Evolutionary conservation across 2,329 filamentous ascomycete species (phyloP).

Genomic region (Fusarium liriodendri): DNA sequence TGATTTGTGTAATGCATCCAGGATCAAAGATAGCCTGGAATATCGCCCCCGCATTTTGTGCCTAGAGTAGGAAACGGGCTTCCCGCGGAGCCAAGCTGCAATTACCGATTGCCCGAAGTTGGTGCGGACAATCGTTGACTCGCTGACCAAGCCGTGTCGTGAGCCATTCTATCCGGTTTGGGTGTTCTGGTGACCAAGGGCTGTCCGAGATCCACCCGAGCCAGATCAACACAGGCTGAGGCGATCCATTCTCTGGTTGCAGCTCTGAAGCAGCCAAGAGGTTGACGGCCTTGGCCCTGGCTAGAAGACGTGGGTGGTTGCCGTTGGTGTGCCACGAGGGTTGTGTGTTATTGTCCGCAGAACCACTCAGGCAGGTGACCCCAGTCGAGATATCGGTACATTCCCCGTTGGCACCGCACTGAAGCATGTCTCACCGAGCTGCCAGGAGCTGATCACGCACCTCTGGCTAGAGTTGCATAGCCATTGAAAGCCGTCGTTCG

Average conservation of each 20-base stretch:
- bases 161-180: constrained; percentile 3
- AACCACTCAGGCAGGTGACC: constrained; percentile 18
- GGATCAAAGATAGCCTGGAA: constrained; percentile 18
- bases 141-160: constrained; percentile 29
- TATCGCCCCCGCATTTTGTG: constrained; percentile 27
- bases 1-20: constrained; percentile 28
- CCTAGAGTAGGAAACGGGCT: constrained; percentile 1
- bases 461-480: background rate
- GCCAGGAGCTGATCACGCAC: constrained; percentile 2
- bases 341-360: constrained; percentile 21
- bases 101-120: constrained; percentile 11
- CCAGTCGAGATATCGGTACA: background rate
- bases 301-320: background rate
- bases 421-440: background rate
- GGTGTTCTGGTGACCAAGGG: background rate
- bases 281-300: background rate
- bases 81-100: constrained; percentile 4
- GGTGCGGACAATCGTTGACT: constrained; percentile 23
- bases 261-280: background rate
- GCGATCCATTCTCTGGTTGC: background rate
- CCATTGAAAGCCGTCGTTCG: background rate
- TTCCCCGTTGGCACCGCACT: background rate
- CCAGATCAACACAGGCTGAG: constrained; percentile 8
- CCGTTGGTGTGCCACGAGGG: constrained; percentile 6
- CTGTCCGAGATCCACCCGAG: background rate